A percentile compares a stretch with the other conserved stretches of the same genome.
Evolutionary conservation across 768 basidiomycete genomes (phyloP).

Genomic region (Polyporus arcularius): DNA sequence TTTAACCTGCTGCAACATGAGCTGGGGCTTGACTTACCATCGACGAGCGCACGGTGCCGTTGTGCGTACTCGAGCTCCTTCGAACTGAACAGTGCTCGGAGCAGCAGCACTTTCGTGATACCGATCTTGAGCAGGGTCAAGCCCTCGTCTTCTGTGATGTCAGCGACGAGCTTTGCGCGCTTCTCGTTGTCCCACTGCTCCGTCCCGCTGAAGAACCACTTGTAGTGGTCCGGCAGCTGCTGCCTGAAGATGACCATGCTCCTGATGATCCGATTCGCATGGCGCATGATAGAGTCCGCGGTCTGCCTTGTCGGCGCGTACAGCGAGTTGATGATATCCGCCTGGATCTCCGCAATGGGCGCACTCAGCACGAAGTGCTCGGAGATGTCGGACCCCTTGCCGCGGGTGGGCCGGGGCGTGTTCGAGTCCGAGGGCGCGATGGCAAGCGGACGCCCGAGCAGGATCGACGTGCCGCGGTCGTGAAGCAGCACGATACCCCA

Average conservation of each 20-base stretch:
- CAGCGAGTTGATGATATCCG: conserved; percentile 85
- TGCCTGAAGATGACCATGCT: conserved; percentile 71
- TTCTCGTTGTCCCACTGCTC: conserved; percentile 71
- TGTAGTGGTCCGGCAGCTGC: conserved; percentile 70
- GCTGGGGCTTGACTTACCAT: conserved; percentile 52
- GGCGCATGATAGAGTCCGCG: conserved; percentile 69
- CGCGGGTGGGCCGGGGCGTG: conserved; percentile 67
- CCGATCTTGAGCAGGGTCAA: conserved; percentile 82
- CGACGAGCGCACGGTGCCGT: conserved; percentile 70
- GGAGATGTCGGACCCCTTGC: conserved; percentile 58
- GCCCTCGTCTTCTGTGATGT: conserved; percentile 79
- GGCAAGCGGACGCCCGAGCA: conserved; percentile 82
- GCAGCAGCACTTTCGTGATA: conserved; percentile 74
- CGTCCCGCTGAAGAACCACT: conserved; percentile 76
- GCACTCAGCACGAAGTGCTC: conserved; percentile 80
- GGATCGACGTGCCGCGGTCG: conserved; percentile 85
- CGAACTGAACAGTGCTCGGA: conserved; percentile 78
- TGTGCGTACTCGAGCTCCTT: conserved; percentile 68
- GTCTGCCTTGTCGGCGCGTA: conserved; percentile 76
- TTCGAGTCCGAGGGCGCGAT: conserved; percentile 84
- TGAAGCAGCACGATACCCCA: conserved; percentile 87
- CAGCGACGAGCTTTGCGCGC: conserved; percentile 64
- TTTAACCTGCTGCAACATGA: not conserved
- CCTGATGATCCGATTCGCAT: conserved; percentile 79
- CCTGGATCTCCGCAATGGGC: conserved; percentile 81